Conservation (phyloP, 192 early-diverging fungal species). For the Linnemannia schmuckeri region DNA sequence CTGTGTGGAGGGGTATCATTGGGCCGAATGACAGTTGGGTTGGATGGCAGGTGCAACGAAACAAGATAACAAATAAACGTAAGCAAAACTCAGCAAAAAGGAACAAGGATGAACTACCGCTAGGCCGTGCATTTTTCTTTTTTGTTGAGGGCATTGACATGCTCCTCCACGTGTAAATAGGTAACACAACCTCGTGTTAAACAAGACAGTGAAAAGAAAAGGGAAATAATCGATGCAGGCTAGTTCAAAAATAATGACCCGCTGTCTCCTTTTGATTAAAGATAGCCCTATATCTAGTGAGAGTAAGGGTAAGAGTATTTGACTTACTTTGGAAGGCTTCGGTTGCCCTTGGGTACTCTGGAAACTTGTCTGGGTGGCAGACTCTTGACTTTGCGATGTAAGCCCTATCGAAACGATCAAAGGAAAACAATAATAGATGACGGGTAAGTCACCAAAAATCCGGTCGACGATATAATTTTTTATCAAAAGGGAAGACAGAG, state of each 20-base stretch:
- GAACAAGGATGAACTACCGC: background rate
- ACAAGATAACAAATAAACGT: constrained; percentile 13
- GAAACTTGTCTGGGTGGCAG: constrained; percentile 73
- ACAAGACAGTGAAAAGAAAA: background rate
- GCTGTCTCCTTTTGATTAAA: background rate
- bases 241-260: background rate
- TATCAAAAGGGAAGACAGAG: background rate
- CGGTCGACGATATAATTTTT: background rate
- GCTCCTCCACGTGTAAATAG: constrained; percentile 21
- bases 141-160: constrained; percentile 13
- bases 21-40: background rate
- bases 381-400: constrained; percentile 64
- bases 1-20: background rate
- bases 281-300: background rate
- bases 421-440: background rate
- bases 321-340: constrained; percentile 68
- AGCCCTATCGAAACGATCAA: constrained; percentile 16
- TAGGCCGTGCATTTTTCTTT: background rate
- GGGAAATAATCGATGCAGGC: constrained; percentile 17
- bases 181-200: constrained; percentile 16
- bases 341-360: constrained; percentile 67
- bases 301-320: background rate
- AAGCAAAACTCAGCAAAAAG: background rate
- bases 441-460: background rate
- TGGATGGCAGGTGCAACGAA: constrained; percentile 14